phyloP scores from a whole-genome alignment of 805 yeast species.

The Tetrapisispora fleetii region DNA sequence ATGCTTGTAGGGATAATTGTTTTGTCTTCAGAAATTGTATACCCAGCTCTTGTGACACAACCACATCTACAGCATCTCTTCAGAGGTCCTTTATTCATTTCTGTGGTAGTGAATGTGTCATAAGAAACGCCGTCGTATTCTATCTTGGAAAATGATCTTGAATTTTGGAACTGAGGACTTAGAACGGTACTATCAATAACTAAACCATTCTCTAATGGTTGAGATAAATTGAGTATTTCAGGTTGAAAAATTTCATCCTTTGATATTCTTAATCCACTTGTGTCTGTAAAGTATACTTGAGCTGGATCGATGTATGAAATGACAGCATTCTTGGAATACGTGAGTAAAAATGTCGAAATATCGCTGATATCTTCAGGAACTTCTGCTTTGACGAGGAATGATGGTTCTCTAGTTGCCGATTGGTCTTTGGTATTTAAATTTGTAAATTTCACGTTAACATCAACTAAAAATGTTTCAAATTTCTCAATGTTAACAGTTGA shows the following conservation, averaged over 20 bases:
- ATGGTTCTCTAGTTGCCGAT: slow-evolving; percentile 21
- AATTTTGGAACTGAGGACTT: slow-evolving; percentile 13
- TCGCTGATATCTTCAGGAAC: slow-evolving; percentile 37
- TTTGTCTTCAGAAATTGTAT: slow-evolving; percentile 23
- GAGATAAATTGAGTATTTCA: slow-evolving; percentile 30
- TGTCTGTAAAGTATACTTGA: slow-evolving; percentile 24
- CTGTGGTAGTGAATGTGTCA: slow-evolving; percentile 17
- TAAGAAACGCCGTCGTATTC: slow-evolving; percentile 27
- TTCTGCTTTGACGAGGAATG: slow-evolving; percentile 51
- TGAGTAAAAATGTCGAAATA: slow-evolving; percentile 21
- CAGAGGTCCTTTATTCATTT: slow-evolving; percentile 18
- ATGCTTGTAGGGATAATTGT: slow-evolving; percentile 28
- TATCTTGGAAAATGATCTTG: slow-evolving; percentile 30
- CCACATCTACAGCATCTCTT: slow-evolving; percentile 50
- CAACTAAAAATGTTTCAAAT: slow-evolving; percentile 54
- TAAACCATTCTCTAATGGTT: slow-evolving; percentile 25
- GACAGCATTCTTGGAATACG: slow-evolving; percentile 21
- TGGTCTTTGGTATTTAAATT: slow-evolving; percentile 25
- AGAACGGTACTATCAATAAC: slow-evolving; percentile 55
- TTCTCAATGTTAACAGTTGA: slow-evolving; percentile 46
- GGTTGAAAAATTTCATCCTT: slow-evolving; percentile 24
- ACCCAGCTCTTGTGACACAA: slow-evolving; percentile 32
- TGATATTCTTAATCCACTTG: slow-evolving; percentile 24
- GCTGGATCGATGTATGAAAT: slow-evolving; percentile 24
- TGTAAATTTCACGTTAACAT: slow-evolving; percentile 35